phyloP scores from a whole-genome alignment of 75 land plant species.

The Isoetes taiwanensis region DNA sequence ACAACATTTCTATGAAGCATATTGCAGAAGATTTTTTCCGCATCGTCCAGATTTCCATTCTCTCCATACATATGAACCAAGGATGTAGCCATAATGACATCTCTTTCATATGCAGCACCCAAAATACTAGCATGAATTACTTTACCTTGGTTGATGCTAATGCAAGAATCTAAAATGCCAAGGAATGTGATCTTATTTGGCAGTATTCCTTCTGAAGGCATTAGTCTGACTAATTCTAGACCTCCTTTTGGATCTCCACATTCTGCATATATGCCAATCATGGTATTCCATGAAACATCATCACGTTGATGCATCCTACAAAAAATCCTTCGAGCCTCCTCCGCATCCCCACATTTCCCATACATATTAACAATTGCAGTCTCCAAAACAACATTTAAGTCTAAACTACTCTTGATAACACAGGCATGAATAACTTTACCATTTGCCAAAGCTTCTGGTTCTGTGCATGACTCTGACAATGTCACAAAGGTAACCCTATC shows the following conservation, averaged over 20 bases:
- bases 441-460: not conserved
- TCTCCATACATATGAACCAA: too few species aligned
- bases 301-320: not conserved
- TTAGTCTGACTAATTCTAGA: not conserved
- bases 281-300: conserved; percentile 13
- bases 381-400: not conserved
- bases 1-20: not conserved
- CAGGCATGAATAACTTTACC: conserved; percentile 8
- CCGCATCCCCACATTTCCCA: not conserved
- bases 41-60: not conserved
- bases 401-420: not conserved
- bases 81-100: too few species aligned
- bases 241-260: not conserved
- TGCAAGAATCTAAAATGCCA: too few species aligned
- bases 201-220: not conserved
- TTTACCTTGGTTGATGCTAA: too few species aligned
- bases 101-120: too few species aligned
- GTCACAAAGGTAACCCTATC: conserved; percentile 3
- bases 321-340: conserved; percentile 2
- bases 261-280: conserved; percentile 8
- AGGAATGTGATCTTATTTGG: not conserved
- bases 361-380: conserved; percentile 1
- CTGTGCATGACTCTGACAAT: not conserved
- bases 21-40: not conserved
- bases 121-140: too few species aligned